phyloP scores from a whole-genome alignment of 352 stramenopile genomes.

The Thraustochytrium striatum region DNA sequence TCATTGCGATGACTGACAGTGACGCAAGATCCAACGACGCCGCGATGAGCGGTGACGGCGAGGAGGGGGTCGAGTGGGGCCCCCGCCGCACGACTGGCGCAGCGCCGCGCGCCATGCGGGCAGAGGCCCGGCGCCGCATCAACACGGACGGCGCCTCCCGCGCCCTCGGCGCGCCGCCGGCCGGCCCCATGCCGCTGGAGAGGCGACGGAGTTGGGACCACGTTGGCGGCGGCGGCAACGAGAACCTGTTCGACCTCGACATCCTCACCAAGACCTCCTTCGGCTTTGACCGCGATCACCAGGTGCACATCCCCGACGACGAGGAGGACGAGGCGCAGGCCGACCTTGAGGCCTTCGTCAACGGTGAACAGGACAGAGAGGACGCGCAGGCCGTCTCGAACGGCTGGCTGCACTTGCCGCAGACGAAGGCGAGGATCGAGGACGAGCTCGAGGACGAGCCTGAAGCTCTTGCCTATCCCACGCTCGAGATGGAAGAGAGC shows the following conservation, averaged over 20 bases:
- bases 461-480: no score
- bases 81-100: no score
- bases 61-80: not conserved
- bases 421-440: no score
- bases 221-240: not conserved
- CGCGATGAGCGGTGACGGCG: not conserved
- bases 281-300: not conserved
- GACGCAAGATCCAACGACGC: no score
- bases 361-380: not conserved
- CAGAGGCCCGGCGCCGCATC: not conserved
- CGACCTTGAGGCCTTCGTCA: not conserved
- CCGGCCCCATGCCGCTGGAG: not conserved
- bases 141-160: not conserved
- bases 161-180: not conserved
- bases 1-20: no score
- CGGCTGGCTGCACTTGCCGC: no score
- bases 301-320: slow-evolving; percentile 41
- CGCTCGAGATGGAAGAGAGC: no score
- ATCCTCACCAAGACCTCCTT: slow-evolving; percentile 30
- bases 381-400: no score
- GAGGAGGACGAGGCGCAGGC: slow-evolving; percentile 3
- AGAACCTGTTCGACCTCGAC: slow-evolving; percentile 21
- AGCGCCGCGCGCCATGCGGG: no score
- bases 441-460: no score
- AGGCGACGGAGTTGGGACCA: slow-evolving; percentile 17